Evolutionary conservation across 2,329 filamentous ascomycete genomes (phyloP).

Genomic region (Trichoderma afroharzianum): DNA sequence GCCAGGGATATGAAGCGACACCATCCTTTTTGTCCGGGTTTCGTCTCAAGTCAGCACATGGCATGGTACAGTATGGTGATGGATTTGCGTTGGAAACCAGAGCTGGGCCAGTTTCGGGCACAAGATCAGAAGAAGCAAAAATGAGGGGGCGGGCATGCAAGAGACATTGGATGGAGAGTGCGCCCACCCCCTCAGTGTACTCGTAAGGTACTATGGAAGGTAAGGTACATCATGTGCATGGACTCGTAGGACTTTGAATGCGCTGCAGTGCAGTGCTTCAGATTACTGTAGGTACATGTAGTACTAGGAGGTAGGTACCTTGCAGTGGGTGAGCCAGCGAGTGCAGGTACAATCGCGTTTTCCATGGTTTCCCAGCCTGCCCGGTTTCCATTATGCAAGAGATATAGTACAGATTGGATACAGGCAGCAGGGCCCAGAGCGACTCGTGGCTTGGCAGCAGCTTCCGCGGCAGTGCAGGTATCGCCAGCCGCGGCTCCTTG

Average conservation of each 20-base stretch:
- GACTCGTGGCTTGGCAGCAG: background rate
- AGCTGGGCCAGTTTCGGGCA: conserved; percentile 1
- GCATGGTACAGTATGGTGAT: background rate
- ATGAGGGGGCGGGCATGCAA: conserved; percentile 8
- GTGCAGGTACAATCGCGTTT: background rate
- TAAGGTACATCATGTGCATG: too few relatives aligned
- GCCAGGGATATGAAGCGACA: background rate
- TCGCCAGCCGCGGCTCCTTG: background rate
- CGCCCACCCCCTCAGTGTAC: background rate
- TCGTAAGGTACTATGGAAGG: too few relatives aligned
- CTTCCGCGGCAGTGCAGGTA: background rate
- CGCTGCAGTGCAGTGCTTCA: too few relatives aligned
- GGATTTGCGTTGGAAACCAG: background rate
- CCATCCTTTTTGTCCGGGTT: background rate
- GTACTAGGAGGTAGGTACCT: too few relatives aligned
- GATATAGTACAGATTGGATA: background rate
- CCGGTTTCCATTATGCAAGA: background rate
- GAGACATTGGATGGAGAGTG: too few relatives aligned
- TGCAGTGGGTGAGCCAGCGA: background rate
- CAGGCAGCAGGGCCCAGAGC: background rate
- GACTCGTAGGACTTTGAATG: background rate
- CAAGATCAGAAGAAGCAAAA: conserved; percentile 8
- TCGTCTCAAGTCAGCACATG: conserved; percentile 5
- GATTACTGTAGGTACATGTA: background rate
- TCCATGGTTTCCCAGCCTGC: background rate